Evolutionary conservation across 768 basidiomycete genomes (phyloP), one percentile per base, ranked within the genome.

Genomic region (Mycena vulgaris): DNA sequence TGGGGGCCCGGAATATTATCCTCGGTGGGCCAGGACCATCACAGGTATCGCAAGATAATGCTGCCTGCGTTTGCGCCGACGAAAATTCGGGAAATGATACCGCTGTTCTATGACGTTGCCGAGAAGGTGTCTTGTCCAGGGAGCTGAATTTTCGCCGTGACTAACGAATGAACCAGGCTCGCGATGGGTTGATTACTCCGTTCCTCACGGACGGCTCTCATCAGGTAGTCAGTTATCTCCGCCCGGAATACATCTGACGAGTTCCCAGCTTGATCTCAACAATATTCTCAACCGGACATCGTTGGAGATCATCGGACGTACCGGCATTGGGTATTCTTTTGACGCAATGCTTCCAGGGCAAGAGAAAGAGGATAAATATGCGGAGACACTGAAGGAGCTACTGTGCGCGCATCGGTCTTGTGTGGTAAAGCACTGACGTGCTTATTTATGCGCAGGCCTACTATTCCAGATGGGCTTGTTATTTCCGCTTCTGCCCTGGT

Each of bases 61-160:
- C 2, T 25, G 35, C 55, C 55, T 5, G 55, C 55, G 13, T 57
- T 57, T 17, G 5, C 55, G 6, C 4, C 55, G 17, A 13, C 35
- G 5, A 57, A 40, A n/a, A 37, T 57, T 19, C 55, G 55, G 2
- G 55, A 57, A 19, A 37, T 57, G 55, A 39, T 57, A 8, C 55
- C 55, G 37, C 2, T 40, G 14, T 57, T 57, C 55, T 57, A 37
- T 35, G 55, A 57, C 17, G 55, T 39, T 11, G 31, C 53, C 17
- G 31, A 35, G 31, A 31, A 28, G 53, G 53, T 55, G 1, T 23
- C 31, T 27, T 37, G 35, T 25, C 17, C 33, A 5, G 7, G 19
- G 9, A 39, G 37, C 23, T 23, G 3, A 2, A 57, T 6, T 40
- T 7, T 37, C 8, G 5, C 23, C 35, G 4, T 21, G 9, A n/a